Evolutionary conservation across 441 rosid species (phyloP).

Genomic region (Populus hybrid): DNA sequence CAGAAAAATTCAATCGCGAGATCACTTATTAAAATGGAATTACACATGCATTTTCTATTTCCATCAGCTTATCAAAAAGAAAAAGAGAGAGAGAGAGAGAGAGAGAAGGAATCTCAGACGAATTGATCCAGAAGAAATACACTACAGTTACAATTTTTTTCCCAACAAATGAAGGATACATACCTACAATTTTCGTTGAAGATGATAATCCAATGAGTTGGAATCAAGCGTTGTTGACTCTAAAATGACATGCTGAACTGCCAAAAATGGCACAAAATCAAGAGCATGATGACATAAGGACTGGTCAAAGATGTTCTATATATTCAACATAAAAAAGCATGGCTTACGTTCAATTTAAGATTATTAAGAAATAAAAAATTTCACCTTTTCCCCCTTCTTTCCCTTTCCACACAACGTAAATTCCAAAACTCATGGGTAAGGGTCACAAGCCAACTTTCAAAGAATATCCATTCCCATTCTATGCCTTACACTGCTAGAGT

Average conservation of each 20-base stretch:
- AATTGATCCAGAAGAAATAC: neutral
- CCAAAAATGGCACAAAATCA: neutral
- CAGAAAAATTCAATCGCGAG: neutral
- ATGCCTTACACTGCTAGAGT: neutral
- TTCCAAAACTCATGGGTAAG: neutral
- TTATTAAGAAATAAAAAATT: neutral
- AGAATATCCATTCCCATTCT: neutral
- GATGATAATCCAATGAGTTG: neutral
- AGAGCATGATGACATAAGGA: neutral
- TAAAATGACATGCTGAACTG: neutral
- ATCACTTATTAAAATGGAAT: neutral
- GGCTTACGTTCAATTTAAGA: neutral
- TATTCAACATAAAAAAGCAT: neutral
- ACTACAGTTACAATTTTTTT: neutral
- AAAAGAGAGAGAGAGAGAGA: too few relatives aligned
- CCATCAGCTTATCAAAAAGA: too few relatives aligned
- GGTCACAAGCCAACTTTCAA: neutral
- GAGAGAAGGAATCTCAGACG: neutral
- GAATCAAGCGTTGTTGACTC: neutral
- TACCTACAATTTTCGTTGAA: neutral
- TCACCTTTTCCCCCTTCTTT: neutral
- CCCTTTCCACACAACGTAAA: neutral
- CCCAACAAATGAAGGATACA: neutral
- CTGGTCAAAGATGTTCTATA: neutral
- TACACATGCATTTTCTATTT: neutral